Evolutionary conservation across 192 early-diverging fungal genomes (phyloP).

Genomic region (Podila clonocystis): DNA sequence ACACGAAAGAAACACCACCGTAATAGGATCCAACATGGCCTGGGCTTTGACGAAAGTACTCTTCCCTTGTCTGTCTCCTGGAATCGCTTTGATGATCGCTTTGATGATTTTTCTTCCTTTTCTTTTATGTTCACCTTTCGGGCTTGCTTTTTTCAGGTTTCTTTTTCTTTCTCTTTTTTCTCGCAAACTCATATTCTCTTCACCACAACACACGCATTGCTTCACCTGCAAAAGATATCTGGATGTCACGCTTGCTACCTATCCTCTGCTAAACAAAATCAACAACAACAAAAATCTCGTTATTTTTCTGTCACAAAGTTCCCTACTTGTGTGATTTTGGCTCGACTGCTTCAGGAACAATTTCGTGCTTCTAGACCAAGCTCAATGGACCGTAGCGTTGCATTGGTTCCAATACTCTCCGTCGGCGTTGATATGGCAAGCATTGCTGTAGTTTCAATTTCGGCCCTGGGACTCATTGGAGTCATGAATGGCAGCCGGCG

Average conservation of each 20-base stretch:
- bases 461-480: constrained; percentile 29
- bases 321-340: neutral
- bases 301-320: neutral
- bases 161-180: neutral
- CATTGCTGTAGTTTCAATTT: constrained; percentile 33
- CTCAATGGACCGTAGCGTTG: constrained; percentile 24
- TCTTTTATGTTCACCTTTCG: neutral
- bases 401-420: constrained; percentile 29
- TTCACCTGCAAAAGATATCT: neutral
- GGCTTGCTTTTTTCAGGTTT: neutral
- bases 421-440: constrained; percentile 38
- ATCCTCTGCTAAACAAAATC: neutral
- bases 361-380: neutral
- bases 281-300: no score
- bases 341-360: neutral
- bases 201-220: neutral
- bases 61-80: no score
- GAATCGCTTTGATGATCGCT: neutral
- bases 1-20: no score
- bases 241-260: neutral
- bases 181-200: neutral
- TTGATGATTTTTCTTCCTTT: neutral
- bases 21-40: no score
- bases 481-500: constrained; percentile 34
- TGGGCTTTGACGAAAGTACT: no score